Conservation (phyloP, 257 asterid genomes). For the Plantago ovata region DNA sequence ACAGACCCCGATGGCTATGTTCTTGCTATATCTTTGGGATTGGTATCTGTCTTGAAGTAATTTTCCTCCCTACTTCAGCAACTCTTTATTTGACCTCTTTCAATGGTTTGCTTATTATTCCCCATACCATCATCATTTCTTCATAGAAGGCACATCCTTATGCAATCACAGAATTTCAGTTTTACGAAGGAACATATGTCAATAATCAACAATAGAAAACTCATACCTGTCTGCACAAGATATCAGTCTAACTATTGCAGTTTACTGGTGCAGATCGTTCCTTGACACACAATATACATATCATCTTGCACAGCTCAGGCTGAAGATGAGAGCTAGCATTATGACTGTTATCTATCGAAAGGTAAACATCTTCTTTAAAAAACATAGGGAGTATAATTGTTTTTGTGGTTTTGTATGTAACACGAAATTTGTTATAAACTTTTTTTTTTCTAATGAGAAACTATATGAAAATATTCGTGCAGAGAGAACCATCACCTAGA, state of each 20-base stretch:
- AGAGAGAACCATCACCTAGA: background rate
- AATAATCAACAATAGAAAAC: background rate
- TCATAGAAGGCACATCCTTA: background rate
- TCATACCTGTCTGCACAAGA: conserved; percentile 6
- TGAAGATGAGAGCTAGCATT: conserved; percentile 86
- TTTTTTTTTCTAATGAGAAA: background rate
- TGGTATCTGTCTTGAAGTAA: conserved; percentile 82
- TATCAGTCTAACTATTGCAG: conserved; percentile 16
- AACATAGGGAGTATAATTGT: too few species aligned
- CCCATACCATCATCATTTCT: background rate
- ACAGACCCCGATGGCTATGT: conserved; percentile 63
- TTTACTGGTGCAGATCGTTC: conserved; percentile 68
- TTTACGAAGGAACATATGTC: too few species aligned
- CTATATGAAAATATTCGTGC: background rate
- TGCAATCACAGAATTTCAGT: background rate
- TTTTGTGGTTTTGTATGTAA: too few species aligned
- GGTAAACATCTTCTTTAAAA: conserved; percentile 43
- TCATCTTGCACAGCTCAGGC: conserved; percentile 75
- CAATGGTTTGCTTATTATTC: conserved; percentile 10
- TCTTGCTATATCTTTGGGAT: conserved; percentile 87
- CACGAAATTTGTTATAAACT: too few species aligned
- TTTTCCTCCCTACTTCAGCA: conserved; percentile 20
- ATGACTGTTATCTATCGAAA: conserved; percentile 78
- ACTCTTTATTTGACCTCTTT: conserved; percentile 4
- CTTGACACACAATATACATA: conserved; percentile 88